phyloP scores from a whole-genome alignment of 2,329 filamentous ascomycete genomes.

The Pseudomassariella vexata region DNA sequence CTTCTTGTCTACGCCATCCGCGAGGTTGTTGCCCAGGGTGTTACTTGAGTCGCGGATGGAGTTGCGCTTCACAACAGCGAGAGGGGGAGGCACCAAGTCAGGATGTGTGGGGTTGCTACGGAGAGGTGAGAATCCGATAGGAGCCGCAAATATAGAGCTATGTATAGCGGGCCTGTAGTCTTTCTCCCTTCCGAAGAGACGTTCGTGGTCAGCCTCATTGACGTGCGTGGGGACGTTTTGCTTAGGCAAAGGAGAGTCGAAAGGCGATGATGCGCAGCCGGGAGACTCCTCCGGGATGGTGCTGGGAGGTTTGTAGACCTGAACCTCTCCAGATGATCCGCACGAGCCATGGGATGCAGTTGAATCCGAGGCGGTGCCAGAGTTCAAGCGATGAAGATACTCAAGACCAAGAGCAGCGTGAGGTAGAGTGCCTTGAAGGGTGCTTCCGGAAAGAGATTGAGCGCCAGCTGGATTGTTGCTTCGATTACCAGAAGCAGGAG shows the following conservation, averaged over 20 bases:
- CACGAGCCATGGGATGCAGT: not conserved
- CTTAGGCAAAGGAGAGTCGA: conserved; percentile 2
- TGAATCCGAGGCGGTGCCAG: not conserved
- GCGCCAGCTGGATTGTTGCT: not conserved
- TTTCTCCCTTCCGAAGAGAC: too few species aligned
- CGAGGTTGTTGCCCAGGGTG: not conserved
- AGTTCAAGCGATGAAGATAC: not conserved
- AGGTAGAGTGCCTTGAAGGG: conserved; percentile 2
- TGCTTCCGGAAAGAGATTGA: conserved; percentile 4
- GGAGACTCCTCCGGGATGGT: conserved; percentile 6
- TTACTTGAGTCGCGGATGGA: conserved; percentile 2
- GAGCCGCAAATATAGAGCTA: too few species aligned
- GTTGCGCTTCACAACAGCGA: conserved; percentile 6
- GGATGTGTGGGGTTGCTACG: conserved; percentile 6
- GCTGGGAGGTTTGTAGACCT: conserved; percentile 4
- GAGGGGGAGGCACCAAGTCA: conserved; percentile 4
- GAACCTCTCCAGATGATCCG: not conserved
- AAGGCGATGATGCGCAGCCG: not conserved
- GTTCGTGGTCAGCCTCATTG: too few species aligned
- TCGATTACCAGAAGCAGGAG: not conserved
- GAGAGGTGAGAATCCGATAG: conserved; percentile 4
- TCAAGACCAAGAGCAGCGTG: conserved; percentile 4
- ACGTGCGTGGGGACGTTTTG: not conserved
- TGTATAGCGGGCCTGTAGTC: too few species aligned
- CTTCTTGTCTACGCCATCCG: not conserved